Evolutionary conservation across 768 basidiomycete genomes (phyloP).

Genomic region (Trametes villosa): DNA sequence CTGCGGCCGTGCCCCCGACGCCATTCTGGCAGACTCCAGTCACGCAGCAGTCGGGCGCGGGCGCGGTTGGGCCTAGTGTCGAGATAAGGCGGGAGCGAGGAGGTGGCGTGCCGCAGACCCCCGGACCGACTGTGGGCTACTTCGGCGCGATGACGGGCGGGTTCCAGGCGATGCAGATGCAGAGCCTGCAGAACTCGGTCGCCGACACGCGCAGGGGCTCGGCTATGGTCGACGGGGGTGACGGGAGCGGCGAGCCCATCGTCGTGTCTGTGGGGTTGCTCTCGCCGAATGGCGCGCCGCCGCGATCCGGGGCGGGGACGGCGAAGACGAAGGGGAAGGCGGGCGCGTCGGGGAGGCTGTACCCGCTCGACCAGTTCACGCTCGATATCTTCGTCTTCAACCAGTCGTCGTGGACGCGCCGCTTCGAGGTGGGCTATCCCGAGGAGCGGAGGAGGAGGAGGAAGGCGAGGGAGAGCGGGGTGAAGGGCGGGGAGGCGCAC

Average conservation of each 20-base stretch:
- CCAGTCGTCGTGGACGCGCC: slow-evolving; percentile 71
- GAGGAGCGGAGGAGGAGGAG: slow-evolving; percentile 50
- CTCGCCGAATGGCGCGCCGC: slow-evolving; percentile 20
- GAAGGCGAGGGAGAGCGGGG: slow-evolving; percentile 37
- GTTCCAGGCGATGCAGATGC: slow-evolving; percentile 43
- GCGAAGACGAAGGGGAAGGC: slow-evolving; percentile 24
- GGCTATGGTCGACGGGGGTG: slow-evolving; percentile 16
- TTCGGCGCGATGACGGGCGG: slow-evolving; percentile 32
- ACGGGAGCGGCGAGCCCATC: slow-evolving; percentile 55
- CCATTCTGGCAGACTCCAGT: slow-evolving; percentile 63
- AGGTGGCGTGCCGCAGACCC: slow-evolving; percentile 51
- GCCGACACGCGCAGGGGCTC: slow-evolving; percentile 19
- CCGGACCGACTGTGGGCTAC: slow-evolving; percentile 52
- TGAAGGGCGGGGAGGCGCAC: slow-evolving; percentile 34
- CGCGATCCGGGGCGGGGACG: no score
- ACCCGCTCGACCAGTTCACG: slow-evolving; percentile 74
- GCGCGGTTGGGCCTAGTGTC: slow-evolving; percentile 57
- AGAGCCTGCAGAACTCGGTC: slow-evolving; percentile 35
- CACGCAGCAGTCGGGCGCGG: slow-evolving; percentile 49
- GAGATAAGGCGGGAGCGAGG: slow-evolving; percentile 71
- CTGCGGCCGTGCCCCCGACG: slow-evolving; percentile 48
- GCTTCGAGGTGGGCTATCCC: slow-evolving; percentile 78
- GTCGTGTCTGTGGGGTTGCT: slow-evolving; percentile 69
- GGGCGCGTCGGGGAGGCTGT: slow-evolving; percentile 52
- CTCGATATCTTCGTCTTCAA: slow-evolving; percentile 90